phyloP scores from a whole-genome alignment of 805 yeast species.

The Saturnispora sekii region DNA sequence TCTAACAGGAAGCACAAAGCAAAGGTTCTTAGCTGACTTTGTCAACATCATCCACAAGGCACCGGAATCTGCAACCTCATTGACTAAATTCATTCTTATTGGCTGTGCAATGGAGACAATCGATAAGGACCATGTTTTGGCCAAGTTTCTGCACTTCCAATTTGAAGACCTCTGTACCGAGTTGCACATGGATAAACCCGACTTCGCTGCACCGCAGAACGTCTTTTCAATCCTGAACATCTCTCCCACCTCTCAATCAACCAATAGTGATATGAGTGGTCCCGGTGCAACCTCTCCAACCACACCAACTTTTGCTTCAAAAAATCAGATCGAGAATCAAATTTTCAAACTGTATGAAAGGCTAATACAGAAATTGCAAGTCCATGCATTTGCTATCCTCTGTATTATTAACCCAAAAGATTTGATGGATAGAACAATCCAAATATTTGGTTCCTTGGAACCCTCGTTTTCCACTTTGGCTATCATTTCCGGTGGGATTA shows the following conservation, averaged over 20 bases:
- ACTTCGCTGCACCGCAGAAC: conserved; percentile 7
- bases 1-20: conserved; percentile 14
- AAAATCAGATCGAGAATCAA: no score
- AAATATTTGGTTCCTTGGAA: conserved; percentile 13
- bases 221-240: not conserved
- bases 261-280: conserved; percentile 5
- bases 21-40: conserved; percentile 21
- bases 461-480: conserved; percentile 13
- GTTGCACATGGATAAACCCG: conserved; percentile 23
- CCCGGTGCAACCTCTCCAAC: not conserved
- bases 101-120: conserved; percentile 24
- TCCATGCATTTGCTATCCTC: conserved; percentile 20
- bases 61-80: conserved; percentile 23
- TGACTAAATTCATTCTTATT: conserved; percentile 25
- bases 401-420: conserved; percentile 16
- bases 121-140: conserved; percentile 22
- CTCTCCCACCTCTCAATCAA: conserved; percentile 8
- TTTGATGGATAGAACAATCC: conserved; percentile 11
- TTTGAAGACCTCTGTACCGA: conserved; percentile 20
- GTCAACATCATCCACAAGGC: conserved; percentile 15
- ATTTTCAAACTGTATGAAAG: not conserved
- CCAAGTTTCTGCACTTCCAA: conserved; percentile 20
- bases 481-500: conserved; percentile 20
- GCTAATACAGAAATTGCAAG: conserved; percentile 17
- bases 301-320: not conserved